phyloP scores from a whole-genome alignment of 129 eudicot species.

The Chrysanthemum lavandulifolium region DNA sequence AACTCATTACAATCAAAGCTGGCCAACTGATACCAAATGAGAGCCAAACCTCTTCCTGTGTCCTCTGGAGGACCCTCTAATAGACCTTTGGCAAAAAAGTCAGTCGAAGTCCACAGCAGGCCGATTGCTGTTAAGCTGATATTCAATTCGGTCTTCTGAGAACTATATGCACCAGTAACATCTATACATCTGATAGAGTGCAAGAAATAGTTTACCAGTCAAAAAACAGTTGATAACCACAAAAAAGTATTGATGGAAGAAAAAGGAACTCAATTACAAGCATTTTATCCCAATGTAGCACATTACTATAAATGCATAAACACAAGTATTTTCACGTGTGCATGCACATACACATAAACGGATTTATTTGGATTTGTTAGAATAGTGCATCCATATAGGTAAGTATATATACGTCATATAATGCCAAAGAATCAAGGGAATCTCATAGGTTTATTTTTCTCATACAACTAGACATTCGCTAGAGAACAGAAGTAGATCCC shows the following conservation, averaged over 20 bases:
- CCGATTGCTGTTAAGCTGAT: slow-evolving; percentile 97
- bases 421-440: too few species aligned
- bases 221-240: neutral
- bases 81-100: slow-evolving; percentile 81
- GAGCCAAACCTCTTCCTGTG: slow-evolving; percentile 49
- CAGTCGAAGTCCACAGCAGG: slow-evolving; percentile 92
- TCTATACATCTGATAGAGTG: slow-evolving; percentile 75
- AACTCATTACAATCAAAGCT: slow-evolving; percentile 3
- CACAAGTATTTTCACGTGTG: too few species aligned
- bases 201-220: neutral
- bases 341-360: too few species aligned
- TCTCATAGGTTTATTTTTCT: too few species aligned
- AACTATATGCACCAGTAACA: slow-evolving; percentile 94
- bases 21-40: slow-evolving; percentile 5
- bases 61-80: slow-evolving; percentile 38
- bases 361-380: too few species aligned
- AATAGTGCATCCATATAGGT: too few species aligned
- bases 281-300: too few species aligned
- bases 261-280: too few species aligned
- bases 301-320: too few species aligned
- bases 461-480: neutral
- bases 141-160: slow-evolving; percentile 87
- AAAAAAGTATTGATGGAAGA: too few species aligned
- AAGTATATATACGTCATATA: too few species aligned
- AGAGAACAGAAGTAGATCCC: neutral